Evolutionary conservation across 148 eudicot genomes (phyloP).

Genomic region (Bassia scoparia): DNA sequence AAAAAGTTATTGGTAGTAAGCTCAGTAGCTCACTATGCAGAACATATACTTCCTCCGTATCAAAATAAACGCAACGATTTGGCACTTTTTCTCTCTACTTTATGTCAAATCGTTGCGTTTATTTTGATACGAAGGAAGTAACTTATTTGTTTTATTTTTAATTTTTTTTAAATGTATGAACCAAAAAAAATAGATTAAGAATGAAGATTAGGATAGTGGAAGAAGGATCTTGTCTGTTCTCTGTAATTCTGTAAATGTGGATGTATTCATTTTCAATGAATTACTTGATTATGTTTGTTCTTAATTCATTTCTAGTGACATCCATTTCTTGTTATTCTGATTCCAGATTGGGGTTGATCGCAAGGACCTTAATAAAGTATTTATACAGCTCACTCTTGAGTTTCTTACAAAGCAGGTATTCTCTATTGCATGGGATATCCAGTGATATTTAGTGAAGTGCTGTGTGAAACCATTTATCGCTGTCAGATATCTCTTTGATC

Average conservation of each 20-base stretch:
- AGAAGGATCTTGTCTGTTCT: no score
- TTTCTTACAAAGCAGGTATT: slow-evolving; percentile 85
- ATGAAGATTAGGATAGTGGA: no score
- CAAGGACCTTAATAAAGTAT: slow-evolving; percentile 61
- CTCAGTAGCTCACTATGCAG: no score
- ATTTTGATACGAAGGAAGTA: no score
- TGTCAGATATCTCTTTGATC: neutral
- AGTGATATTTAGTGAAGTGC: neutral
- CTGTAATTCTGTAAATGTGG: neutral
- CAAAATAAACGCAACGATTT: no score
- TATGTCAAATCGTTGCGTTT: no score
- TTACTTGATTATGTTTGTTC: neutral
- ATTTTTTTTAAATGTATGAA: no score
- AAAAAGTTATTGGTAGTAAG: no score
- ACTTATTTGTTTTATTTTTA: no score
- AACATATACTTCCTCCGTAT: no score
- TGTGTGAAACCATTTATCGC: neutral
- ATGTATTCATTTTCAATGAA: neutral
- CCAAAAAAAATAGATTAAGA: no score
- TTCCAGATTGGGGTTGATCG: slow-evolving; percentile 89
- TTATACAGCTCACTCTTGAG: slow-evolving; percentile 89
- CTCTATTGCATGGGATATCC: neutral
- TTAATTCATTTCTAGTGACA: neutral
- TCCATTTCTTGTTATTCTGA: slow-evolving; percentile 10
- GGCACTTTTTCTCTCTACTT: no score